Evolutionary conservation across 306 rosid genomes (phyloP), one percentile per base, ranked within the genome.

Genomic region (Prunus dulcis): DNA sequence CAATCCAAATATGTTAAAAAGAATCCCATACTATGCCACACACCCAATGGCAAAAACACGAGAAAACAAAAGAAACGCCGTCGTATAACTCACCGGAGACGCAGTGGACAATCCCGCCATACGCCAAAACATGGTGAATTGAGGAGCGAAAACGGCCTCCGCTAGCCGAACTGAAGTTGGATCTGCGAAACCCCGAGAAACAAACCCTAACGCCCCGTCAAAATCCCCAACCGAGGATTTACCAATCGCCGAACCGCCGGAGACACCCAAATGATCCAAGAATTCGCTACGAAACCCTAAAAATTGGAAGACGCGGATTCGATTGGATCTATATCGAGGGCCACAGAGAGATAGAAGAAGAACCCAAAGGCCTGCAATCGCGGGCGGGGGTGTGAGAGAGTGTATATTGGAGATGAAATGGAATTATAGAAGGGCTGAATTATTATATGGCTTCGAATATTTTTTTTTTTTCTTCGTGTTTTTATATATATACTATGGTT

Each of bases 71-170:
- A 49, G 4, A 47, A 38, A 67, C 64, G 27, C 27, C 27, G 69
- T 47, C 60, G 77, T 2, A 20, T 25, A 73, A 92, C 99, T 89
- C 89, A 96, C 99, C 55, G 99, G 98, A 84, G 99, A 92, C 27
- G 98, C 93, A 12, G 98, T 91, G 82, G 98, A 93, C 89, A 96
- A 81, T 4, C 98, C 99, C 56, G 99, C 88, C 97, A 96, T 96
- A 64, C 97, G 97, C 99, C 99, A 96, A 83, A 96, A 96, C 99
- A 96, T 96, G 74, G 67, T 91, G 86, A 87, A 86, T 79, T 78
- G 58, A 4, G 50, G 71, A 67, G 73, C 20, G 32, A 76, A 67
- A 80, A 41, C n/a, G 27, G 68, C 74, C 78, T 43, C 34, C 71
- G 34, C 62, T 51, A 22, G 78, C 55, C 69, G 45, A 83, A 76